Evolutionary conservation across 2,329 filamentous ascomycete species (phyloP), one percentile per base, ranked within the genome.

Genomic region (Blumeria graminis): DNA sequence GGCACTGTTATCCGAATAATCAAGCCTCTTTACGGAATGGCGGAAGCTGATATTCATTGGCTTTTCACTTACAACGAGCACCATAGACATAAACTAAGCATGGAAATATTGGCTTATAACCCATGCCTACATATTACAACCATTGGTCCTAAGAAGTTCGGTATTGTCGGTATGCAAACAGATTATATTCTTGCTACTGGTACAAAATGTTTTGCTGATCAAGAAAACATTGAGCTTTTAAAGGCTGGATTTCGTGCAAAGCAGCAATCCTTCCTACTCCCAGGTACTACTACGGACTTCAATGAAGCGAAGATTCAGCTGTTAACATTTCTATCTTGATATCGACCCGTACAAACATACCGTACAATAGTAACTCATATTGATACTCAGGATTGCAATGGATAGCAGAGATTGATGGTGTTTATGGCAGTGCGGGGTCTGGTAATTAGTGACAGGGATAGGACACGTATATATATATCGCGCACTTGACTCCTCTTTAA

Each of bases 11-110:
- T 56, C 10, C 14, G 14, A 22, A 22, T 51, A 28, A 11, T 38
- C 4, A 38, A 52, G 16, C 45, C 55, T 3, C 38, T 56, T 22
- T 28, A 56, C 33, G 45, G 45, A 39, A 35, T 51, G 6, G 14
- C 55, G 11, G 55, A 56, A 52, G 43, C 55, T 22, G 55, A 36
- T 51, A 52, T 18, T 11, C 55, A 56, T 52, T 56, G 45, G 55
- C 52, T 14, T 35, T 10, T 22, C 9, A 52, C 55, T 14, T 56
- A 56, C 34, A 10, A 51, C 28, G n/a, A 51, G 14, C 55, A 56
- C 28, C 55, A 52, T 39, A 35, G 22, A n/a, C n/a, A 56, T 4
- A 56, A 41, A 35, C 45, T 56, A 11, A 10, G 1, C 10, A 52
- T 56, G 55, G 13, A 18, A 18, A 28, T n/a, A 39, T 56, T 45